Evolutionary conservation across 2,329 filamentous ascomycete species (phyloP), one percentile per base, ranked within the genome.

Genomic region (Stachybotrys echinatus): DNA sequence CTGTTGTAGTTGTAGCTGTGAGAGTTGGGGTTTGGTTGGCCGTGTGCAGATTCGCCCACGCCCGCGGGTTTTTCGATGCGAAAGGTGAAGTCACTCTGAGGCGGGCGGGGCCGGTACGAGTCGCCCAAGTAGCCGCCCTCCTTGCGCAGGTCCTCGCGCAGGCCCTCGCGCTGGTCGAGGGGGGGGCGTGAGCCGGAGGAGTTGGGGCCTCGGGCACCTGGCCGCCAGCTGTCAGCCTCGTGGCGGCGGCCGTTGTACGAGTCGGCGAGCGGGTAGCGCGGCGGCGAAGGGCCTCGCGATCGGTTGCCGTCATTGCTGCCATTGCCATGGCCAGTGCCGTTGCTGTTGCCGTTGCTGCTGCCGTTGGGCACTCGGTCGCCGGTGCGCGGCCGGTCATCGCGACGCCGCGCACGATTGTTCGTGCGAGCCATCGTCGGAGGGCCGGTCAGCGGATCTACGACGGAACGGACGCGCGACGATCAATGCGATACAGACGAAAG

Each of bases 81-180:
- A 51, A 83, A 84, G 1, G 75, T 78, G 58, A 84, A 84, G 47
- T 82, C 77, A 37, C 77, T 63, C 45, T 69, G 71, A 2, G 71
- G 72, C 14, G 63, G 58, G 23, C 58, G 56, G 12, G 64, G 61
- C 4, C 62, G 59, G 23, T 68, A 65, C 7, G 61, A 65, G 47
- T 66, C 62, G 4, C n/a, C n/a, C n/a, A n/a, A n/a, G n/a, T n/a
- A n/a, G n/a, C n/a, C n/a, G n/a, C n/a, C n/a, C n/a, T n/a, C n/a
- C n/a, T n/a, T n/a, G n/a, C n/a, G n/a, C n/a, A n/a, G n/a, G n/a
- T n/a, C n/a, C n/a, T n/a, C n/a, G n/a, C n/a, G n/a, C n/a, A n/a
- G n/a, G n/a, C n/a, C n/a, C n/a, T n/a, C n/a, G n/a, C n/a, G n/a
- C n/a, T n/a, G n/a, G 18, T 63, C 56, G 42, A 54, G 56, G 45